Conservation (phyloP, 345 rosid genomes). For the Citrus medica region DNA sequence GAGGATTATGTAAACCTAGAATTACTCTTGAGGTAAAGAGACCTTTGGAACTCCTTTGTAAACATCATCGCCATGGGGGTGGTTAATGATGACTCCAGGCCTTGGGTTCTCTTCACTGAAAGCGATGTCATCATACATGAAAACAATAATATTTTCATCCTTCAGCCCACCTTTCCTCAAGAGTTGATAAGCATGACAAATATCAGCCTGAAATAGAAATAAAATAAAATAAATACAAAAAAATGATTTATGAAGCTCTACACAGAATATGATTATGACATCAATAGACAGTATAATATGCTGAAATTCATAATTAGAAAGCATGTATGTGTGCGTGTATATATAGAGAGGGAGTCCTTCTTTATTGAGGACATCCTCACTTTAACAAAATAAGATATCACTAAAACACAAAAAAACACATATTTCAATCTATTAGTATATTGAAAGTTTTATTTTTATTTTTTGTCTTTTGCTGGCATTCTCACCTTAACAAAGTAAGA, state of each 20-base stretch:
- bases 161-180: slow-evolving; percentile 85
- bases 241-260: not conserved
- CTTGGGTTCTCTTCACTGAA: slow-evolving; percentile 71
- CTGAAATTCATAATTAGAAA: not conserved
- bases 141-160: slow-evolving; percentile 88
- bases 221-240: not conserved
- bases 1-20: not conserved
- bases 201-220: slow-evolving; percentile 54
- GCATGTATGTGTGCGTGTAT: not conserved
- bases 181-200: slow-evolving; percentile 95
- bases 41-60: slow-evolving; percentile 95
- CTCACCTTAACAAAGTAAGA: too few relatives aligned
- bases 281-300: not conserved
- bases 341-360: too few relatives aligned
- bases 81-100: slow-evolving; percentile 75
- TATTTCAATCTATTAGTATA: too few relatives aligned
- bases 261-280: not conserved
- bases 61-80: slow-evolving; percentile 78
- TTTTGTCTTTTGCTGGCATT: too few relatives aligned
- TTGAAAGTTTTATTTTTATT: too few relatives aligned
- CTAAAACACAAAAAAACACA: too few relatives aligned
- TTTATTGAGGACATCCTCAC: too few relatives aligned
- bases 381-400: too few relatives aligned
- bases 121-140: slow-evolving; percentile 97
- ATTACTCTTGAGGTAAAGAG: not conserved